phyloP scores from a whole-genome alignment of 2,329 filamentous ascomycete species.

The Phialophora chinensis region DNA sequence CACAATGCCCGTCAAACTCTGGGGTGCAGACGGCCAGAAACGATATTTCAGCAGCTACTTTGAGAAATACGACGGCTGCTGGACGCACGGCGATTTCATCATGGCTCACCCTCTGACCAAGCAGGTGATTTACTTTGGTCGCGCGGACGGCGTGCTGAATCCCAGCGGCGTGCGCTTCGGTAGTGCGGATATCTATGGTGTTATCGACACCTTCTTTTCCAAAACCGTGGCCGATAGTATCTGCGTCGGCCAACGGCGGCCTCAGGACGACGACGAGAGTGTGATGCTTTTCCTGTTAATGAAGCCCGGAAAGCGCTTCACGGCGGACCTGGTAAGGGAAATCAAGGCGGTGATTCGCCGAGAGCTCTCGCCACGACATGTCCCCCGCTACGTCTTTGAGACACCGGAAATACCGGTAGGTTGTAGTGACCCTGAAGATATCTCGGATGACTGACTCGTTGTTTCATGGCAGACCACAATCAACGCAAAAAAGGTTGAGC shows the following conservation, averaged over 20 bases:
- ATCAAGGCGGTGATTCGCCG: conserved; percentile 69
- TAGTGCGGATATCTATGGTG: conserved; percentile 92
- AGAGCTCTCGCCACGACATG: conserved; percentile 73
- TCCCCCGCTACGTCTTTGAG: conserved; percentile 79
- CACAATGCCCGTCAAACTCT: conserved; percentile 73
- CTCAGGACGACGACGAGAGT: conserved; percentile 62
- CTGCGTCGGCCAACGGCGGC: conserved; percentile 77
- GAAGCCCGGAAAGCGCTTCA: conserved; percentile 64
- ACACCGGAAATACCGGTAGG: conserved; percentile 78
- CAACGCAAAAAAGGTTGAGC: conserved; percentile 82
- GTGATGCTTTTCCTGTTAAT: conserved; percentile 67
- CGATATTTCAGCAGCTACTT: conserved; percentile 57
- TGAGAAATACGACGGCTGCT: conserved; percentile 58
- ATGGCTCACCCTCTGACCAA: conserved; percentile 71
- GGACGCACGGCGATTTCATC: conserved; percentile 85
- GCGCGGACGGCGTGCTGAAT: conserved; percentile 64
- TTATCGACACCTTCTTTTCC: conserved; percentile 67
- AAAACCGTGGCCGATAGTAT: conserved; percentile 70
- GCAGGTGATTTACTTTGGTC: conserved; percentile 69
- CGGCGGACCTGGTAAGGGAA: conserved; percentile 58
- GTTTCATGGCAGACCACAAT: conserved; percentile 71
- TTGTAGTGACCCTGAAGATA: no score
- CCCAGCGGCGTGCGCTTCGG: conserved; percentile 90
- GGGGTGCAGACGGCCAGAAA: conserved; percentile 58
- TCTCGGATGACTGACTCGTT: not conserved